Percentiles rank a stretch among this genome's conserved stretches.
Conservation (phyloP, 2,329 filamentous ascomycete genomes). For the Arthrobotrys conoides region DNA sequence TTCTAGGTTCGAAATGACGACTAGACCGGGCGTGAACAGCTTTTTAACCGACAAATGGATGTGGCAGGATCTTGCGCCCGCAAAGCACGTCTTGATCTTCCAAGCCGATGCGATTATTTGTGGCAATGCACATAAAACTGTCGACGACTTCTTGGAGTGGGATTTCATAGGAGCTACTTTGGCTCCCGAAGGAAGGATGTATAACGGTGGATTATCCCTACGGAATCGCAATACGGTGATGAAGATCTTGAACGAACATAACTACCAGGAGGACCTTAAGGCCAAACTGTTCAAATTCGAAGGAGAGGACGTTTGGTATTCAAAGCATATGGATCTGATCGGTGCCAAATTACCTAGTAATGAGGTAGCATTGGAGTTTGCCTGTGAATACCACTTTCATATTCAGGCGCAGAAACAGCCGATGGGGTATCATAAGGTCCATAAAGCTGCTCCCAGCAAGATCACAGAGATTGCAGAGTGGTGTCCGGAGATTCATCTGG, state of each 20-base stretch:
- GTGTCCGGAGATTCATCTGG: constrained; percentile 65
- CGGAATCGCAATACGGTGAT: constrained; percentile 66
- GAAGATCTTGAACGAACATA: constrained; percentile 47
- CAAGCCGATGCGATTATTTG: constrained; percentile 68
- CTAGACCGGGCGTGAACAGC: constrained; percentile 66
- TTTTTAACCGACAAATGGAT: constrained; percentile 67
- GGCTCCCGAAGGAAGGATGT: constrained; percentile 62
- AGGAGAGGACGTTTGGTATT: constrained; percentile 66
- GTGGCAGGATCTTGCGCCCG: constrained; percentile 66
- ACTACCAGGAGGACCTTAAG: constrained; percentile 57
- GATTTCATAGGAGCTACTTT: constrained; percentile 67
- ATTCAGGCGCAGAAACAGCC: constrained; percentile 62
- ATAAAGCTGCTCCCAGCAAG: constrained; percentile 62
- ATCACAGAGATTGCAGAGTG: constrained; percentile 64
- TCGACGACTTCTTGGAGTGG: constrained; percentile 67
- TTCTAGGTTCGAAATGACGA: constrained; percentile 65
- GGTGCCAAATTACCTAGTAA: constrained; percentile 64
- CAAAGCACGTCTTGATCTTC: constrained; percentile 67
- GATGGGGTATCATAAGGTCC: constrained; percentile 65
- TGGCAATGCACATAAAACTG: constrained; percentile 63
- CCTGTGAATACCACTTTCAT: constrained; percentile 65
- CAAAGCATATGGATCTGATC: constrained; percentile 63
- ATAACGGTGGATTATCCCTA: constrained; percentile 67
- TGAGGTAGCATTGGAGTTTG: constrained; percentile 64
- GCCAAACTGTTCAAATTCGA: constrained; percentile 59